These are phyloP conservation scores for Meyerozyma smithsonii DNA, from an alignment of 1,139 yeast species.

Conservation along the genomic window DNA sequence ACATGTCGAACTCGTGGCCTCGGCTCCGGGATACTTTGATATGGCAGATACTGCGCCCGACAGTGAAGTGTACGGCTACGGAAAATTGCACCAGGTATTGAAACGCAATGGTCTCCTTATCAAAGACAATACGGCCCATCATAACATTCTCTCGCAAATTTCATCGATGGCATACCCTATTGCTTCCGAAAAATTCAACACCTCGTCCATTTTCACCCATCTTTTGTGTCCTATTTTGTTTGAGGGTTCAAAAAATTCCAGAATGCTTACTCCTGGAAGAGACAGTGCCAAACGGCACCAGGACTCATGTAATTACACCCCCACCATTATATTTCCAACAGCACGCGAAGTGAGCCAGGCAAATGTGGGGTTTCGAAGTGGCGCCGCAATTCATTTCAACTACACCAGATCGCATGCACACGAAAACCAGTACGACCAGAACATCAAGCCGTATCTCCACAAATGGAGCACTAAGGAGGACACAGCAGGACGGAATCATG, in stretches of 20 bases:
- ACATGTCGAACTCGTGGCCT: constrained; percentile 52
- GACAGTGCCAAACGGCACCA: constrained; percentile 23
- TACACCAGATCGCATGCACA: constrained; percentile 20
- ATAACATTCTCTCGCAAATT: constrained; percentile 47
- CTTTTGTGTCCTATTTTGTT: constrained; percentile 44
- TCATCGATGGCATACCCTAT: constrained; percentile 60
- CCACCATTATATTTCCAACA: constrained; percentile 54
- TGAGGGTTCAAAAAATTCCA: constrained; percentile 9
- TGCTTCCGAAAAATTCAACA: constrained; percentile 22
- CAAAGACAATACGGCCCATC: constrained; percentile 6
- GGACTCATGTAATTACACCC: constrained; percentile 27
- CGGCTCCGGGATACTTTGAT: constrained; percentile 44
- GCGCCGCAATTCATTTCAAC: constrained; percentile 54
- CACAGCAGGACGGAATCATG: constrained; percentile 28
- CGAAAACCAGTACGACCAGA: constrained; percentile 27
- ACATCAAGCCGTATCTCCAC: constrained; percentile 29
- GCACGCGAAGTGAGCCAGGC: constrained; percentile 42
- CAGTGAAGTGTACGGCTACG: constrained; percentile 44
- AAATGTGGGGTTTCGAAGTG: constrained; percentile 43
- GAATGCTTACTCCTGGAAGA: constrained; percentile 27
- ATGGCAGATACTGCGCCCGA: constrained; percentile 8
- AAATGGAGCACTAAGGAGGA: constrained; percentile 22
- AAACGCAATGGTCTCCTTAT: constrained; percentile 28
- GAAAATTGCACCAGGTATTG: constrained; percentile 42
- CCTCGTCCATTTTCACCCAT: constrained; percentile 52